Evolutionary conservation across 208 protist species (phyloP), one percentile per base, ranked within the genome.

Genomic region (Trypanosoma vivax): DNA sequence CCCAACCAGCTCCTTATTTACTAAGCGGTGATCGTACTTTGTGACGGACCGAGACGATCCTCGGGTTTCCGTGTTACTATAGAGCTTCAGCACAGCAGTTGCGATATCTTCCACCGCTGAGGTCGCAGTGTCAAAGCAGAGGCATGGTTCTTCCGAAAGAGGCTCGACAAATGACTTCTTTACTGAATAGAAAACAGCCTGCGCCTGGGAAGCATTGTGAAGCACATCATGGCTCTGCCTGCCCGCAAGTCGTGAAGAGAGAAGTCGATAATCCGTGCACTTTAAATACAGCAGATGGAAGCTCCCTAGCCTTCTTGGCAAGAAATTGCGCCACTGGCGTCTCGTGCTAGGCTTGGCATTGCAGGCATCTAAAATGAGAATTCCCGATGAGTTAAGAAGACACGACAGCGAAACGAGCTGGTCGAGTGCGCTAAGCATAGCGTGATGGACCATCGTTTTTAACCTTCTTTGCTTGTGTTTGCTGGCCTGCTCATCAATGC

Each of bases 341-440:
- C 60, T 30, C 30, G 60, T 60, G 13, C 55, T 24, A 24, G 7
- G 40, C 59, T 25, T 71, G 53, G 71, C 55, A 42, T 94, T 75
- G 50, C 87, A 94, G n/a, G 79, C 87, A 47, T 94, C 87, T 5
- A 89, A 46, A 6, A 94, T 45, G 7, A 94, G 51, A 19, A 91
- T 46, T 3, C 65, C 79, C 19, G 43, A 46, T 14, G 52, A 51
- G 19, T 77, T 56, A 50, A 81, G 79, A 16, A 83, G 56, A 23
- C 73, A 21, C 11, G 58, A 62, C 19, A 78, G 59, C 33, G 75
- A 51, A 1, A 72, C 62, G 3, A 47, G 10, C 24, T 23, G 13
- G 14, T 45, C 27, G 5, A 68, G 21, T 14, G 48, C 40, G 16
- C 1, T 19, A 14, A 54, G 9, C 35, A 68, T 11, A 11, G 46